Evolutionary conservation across 139 green algal genomes (phyloP), one percentile per base, ranked within the genome.

Genomic region (Haematococcus sp.): DNA sequence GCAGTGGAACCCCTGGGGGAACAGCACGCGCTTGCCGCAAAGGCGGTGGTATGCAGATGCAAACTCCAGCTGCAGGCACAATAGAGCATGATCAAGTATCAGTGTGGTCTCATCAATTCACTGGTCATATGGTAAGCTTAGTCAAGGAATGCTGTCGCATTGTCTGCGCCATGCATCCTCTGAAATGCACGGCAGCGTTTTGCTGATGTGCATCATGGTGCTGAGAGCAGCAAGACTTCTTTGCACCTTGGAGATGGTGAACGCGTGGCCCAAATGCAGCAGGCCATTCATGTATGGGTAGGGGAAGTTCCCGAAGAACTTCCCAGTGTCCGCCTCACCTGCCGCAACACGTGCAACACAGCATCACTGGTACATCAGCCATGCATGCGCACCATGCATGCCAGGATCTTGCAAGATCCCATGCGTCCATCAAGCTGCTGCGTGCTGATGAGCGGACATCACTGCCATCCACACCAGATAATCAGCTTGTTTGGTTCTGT

Each of bases 201-300:
- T 22, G 44, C n/a, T n/a, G n/a, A n/a, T 60, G 52, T 60, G 9
- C 11, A 7, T n/a, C 52, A n/a, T 25, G 52, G 52, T 4, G 7
- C 40, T 19, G 7, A 49, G 7, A 19, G 4, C 9, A 7, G 15
- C 54, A 61, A 13, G 4, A 13, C 54, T 32, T 34, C 15, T 22
- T 4, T 54, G 4, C 22, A 93, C 88, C 89, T 99, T 99, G 33
- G 94, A 98, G 7, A 99, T 76, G 1, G 93, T 98, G 81, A 99
- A 99, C 17, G 95, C 96, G 74, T 99, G 96, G 1, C 96, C 96
- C 73, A 99, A 75, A 83, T 99, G 96, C 25, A 99, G 89, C 76
- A 98, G 65, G 23, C 96, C 96, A 76, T 99, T 99, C 96, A 99
- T 99, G 89, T 99, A 99, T 0, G 96, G 96, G 74, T 99, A 99